Percentiles rank a stretch among this genome's conserved stretches.
Evolutionary conservation across 1,284 basidiomycete species (phyloP).

Genomic region (Ustilago tritici): DNA sequence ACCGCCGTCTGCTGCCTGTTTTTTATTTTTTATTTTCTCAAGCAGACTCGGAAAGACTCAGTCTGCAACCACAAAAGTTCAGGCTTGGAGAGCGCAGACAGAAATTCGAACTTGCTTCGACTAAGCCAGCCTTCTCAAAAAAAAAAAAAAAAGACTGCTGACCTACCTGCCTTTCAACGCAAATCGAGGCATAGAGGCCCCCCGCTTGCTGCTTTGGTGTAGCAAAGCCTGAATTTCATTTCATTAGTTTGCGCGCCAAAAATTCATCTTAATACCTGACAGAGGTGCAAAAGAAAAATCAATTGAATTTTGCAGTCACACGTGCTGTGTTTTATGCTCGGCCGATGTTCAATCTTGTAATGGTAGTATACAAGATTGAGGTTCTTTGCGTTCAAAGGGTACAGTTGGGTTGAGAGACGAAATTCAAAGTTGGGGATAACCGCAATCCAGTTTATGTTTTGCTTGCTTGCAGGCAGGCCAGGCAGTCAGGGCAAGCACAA

Average conservation of each 20-base stretch:
- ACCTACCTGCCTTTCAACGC: background rate
- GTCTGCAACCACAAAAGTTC: slow-evolving; percentile 1
- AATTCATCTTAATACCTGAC: background rate
- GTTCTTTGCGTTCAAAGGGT: background rate
- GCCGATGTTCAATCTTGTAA: too few species aligned
- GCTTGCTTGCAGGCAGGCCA: background rate
- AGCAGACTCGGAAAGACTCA: too few species aligned
- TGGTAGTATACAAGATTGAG: too few species aligned
- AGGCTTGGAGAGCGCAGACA: too few species aligned
- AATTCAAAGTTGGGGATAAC: slow-evolving; percentile 14
- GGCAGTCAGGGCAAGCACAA: background rate
- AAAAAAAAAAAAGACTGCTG: slow-evolving; percentile 1
- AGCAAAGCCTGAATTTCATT: background rate
- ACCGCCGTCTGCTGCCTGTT: background rate
- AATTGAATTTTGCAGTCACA: too few species aligned
- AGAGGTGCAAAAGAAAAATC: too few species aligned
- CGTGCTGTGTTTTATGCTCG: too few species aligned
- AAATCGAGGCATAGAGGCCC: background rate
- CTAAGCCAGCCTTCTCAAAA: background rate
- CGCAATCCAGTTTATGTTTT: slow-evolving; percentile 33
- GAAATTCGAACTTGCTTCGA: background rate
- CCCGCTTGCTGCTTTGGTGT: too few species aligned
- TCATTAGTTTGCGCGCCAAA: background rate
- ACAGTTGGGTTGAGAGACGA: background rate
- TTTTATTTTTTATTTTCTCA: background rate